Evolutionary conservation across 805 yeast genomes (phyloP), one percentile per base, ranked within the genome.

Genomic region (Cyberlindnera petersonii): DNA sequence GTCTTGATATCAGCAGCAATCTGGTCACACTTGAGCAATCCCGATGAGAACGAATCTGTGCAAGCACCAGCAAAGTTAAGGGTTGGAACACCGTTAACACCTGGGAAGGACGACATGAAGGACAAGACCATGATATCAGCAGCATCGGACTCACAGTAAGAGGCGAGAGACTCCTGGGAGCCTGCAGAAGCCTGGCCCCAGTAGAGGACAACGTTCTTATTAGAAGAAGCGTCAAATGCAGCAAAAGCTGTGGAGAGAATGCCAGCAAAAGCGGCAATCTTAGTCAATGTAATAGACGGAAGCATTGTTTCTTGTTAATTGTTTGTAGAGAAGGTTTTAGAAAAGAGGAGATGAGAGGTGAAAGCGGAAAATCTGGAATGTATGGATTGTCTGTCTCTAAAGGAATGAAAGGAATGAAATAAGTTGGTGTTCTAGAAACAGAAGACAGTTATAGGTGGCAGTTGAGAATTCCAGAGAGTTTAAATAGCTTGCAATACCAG

Each of bases 151-250:
- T 69, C 66, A 69, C 96, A 87, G 66, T 86, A 86, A 33, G 68
- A 61, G 43, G 67, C 58, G 22, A 66, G 42, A 2, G 56, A 46
- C 40, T 65, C 63, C 50, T 75, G 79, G 9, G 69, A 56, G 7
- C 86, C 86, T n/a, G 74, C 79, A 13, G 91, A 77, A 52, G 76
- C 75, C 63, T 87, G 95, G 38, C 96, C 96, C 96, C 96, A 87
- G 64, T 87, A 87, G 7, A 84, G 69, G 17, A 82, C 96, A 26
- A 86, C 75, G 48, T 85, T 83, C 23, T 69, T 55, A 33, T 72
- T 68, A 24, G 78, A 59, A 14, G 59, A 40, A 9, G 68, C 51
- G 36, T 64, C 60, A 39, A 65, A 66, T 13, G 65, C 60, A 8
- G 46, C n/a, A n/a, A n/a, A 39, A 8, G 34, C 49, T 8, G 32